Evolutionary conservation across 441 rosid genomes (phyloP).

Genomic region (Breynia disticha): DNA sequence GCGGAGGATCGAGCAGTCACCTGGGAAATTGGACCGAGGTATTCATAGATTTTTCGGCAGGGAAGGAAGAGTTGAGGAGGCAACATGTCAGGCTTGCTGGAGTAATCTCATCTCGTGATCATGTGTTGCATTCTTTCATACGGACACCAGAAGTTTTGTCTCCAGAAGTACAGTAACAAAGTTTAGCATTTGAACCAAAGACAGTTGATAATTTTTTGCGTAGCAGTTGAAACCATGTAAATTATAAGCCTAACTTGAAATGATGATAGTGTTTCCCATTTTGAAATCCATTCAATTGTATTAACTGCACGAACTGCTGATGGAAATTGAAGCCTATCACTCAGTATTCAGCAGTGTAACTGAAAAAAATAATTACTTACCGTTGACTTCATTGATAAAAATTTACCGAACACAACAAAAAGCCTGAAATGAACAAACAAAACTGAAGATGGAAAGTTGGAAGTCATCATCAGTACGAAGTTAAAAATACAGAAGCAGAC

Average conservation of each 20-base stretch:
- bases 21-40: slow-evolving; percentile 4
- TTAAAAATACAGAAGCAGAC: no score
- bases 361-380: no score
- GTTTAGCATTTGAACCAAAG: slow-evolving; percentile 11
- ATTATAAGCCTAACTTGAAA: slow-evolving; percentile 7
- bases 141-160: slow-evolving; percentile 14
- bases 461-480: no score
- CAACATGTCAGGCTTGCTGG: slow-evolving; percentile 3
- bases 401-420: no score
- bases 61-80: slow-evolving; percentile 3
- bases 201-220: slow-evolving; percentile 4
- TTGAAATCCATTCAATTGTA: neutral
- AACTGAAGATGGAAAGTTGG: no score
- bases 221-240: slow-evolving; percentile 16
- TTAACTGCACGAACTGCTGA: no score
- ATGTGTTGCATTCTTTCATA: slow-evolving; percentile 1
- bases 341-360: no score
- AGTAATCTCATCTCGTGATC: slow-evolving; percentile 7
- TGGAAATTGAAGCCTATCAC: no score
- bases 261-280: neutral
- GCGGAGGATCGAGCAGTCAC: neutral
- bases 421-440: no score
- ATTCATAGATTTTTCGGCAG: neutral
- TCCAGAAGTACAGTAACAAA: slow-evolving; percentile 5
- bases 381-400: no score